Evolutionary conservation across 2,329 filamentous ascomycete genomes (phyloP), one percentile per base, ranked within the genome.

Genomic region (Ophiostoma pallidulum): DNA sequence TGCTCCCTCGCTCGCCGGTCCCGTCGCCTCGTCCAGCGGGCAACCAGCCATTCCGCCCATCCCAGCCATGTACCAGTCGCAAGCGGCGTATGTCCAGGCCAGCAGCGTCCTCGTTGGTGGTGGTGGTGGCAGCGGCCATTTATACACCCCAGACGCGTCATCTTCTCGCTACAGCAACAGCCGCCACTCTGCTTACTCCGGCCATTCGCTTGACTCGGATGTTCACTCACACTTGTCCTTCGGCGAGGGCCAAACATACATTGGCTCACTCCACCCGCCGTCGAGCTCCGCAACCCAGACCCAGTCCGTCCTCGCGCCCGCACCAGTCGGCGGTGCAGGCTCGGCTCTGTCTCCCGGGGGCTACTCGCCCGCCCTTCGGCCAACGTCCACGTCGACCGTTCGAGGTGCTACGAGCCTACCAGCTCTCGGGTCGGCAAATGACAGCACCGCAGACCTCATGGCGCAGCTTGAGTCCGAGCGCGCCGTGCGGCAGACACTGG

Each of bases 401-500:
- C 70, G 73, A 31, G 73, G 67, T 18, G 59, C 66, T 10, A 59
- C 67, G 4, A 74, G 70, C 56, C 58, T 74, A 37, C 70, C 73
- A 0, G 59, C 62, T 4, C 49, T 72, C 5, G 56, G 63, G 24
- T 14, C 45, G 16, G 20, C 33, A 22, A 20, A 62, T 70, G 19
- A 45, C 29, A 16, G 65, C 65, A 75, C 75, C 51, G 65, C 66
- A 7, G 69, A 66, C 2, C 64, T 82, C 14, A 59, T 73, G 24
- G 66, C 69, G 14, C 66, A 81, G 47, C 65, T 82, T 22, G 68
- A 78, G 48, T 67, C 69, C 2, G 79, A 83, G 58, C 75, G 77
- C 22, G 68, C 69, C 1, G 74, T 74, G 5, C 70, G 79, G 5
- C 66, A 72, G 48, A 65, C 69, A 4, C 68, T 83, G 4, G 79